Evolutionary conservation across 2,329 filamentous ascomycete species (phyloP).

Genomic region (Ophidiomyces ophidiicola): DNA sequence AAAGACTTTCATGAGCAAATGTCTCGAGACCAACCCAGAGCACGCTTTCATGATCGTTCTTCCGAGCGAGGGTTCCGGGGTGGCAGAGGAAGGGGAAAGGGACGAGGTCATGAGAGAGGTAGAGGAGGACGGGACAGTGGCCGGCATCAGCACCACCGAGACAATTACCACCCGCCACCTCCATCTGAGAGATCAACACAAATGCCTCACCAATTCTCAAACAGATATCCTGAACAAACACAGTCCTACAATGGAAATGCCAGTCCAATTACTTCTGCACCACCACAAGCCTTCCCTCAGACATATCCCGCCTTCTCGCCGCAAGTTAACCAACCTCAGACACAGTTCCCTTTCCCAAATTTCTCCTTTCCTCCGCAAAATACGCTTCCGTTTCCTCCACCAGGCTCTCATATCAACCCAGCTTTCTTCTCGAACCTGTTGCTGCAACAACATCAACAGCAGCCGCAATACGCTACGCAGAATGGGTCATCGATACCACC

Average conservation of each 20-base stretch:
- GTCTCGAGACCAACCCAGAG: constrained; percentile 20
- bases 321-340: no score
- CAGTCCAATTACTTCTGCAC: constrained; percentile 20
- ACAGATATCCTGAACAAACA: constrained; percentile 19
- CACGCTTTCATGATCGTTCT: constrained; percentile 18
- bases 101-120: constrained; percentile 16
- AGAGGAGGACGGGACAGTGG: constrained; percentile 18
- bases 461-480: constrained; percentile 16
- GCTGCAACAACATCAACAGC: constrained; percentile 30
- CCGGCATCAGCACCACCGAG: constrained; percentile 1
- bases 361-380: constrained; percentile 32
- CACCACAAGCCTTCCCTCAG: constrained; percentile 23
- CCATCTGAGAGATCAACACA: background rate
- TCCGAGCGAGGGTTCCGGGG: constrained; percentile 31
- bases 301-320: constrained; percentile 19
- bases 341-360: constrained; percentile 27
- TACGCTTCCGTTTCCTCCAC: constrained; percentile 29
- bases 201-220: constrained; percentile 12
- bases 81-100: constrained; percentile 38
- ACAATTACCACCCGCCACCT: background rate
- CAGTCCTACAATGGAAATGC: constrained; percentile 22
- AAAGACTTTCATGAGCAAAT: constrained; percentile 46
- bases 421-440: constrained; percentile 42
- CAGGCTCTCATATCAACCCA: constrained; percentile 45
- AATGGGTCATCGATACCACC: constrained; percentile 13